phyloP scores from a whole-genome alignment of 192 early-diverging fungal species.

The Rhizophlyctis rosea region DNA sequence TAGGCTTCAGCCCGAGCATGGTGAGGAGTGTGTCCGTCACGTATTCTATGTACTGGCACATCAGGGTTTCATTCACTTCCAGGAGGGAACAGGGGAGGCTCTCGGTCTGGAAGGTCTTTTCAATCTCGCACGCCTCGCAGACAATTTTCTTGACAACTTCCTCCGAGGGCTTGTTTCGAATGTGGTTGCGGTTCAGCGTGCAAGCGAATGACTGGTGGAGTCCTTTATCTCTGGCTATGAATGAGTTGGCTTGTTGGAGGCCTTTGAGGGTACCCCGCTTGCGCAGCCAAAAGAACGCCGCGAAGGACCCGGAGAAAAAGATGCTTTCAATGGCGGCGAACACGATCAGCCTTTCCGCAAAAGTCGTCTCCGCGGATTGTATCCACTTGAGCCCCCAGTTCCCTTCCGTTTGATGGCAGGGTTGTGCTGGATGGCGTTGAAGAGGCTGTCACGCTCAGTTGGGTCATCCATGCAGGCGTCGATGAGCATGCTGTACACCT shows the following conservation, averaged over 20 bases:
- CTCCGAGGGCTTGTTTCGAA: conserved; percentile 66
- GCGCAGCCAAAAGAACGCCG: conserved; percentile 98
- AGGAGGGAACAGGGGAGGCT: conserved; percentile 83
- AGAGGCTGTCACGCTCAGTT: conserved; percentile 72
- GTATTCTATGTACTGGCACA: conserved; percentile 96
- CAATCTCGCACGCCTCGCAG: conserved; percentile 90
- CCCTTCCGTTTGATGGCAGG: conserved; percentile 89
- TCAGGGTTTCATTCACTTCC: conserved; percentile 88
- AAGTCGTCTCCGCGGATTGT: conserved; percentile 66
- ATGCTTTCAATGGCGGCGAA: conserved; percentile 97
- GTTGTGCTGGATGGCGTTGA: conserved; percentile 92
- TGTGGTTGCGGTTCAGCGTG: conserved; percentile 74
- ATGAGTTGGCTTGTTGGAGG: conserved; percentile 91
- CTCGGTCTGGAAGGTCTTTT: conserved; percentile 91
- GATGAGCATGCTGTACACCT: conserved; percentile 93
- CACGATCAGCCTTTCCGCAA: conserved; percentile 85
- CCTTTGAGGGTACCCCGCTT: conserved; percentile 96
- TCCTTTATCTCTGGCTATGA: conserved; percentile 93
- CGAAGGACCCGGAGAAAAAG: conserved; percentile 96
- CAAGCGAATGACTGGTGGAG: conserved; percentile 95
- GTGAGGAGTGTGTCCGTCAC: conserved; percentile 90
- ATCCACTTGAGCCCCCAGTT: conserved; percentile 95
- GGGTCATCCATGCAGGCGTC: conserved; percentile 91
- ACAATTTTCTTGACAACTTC: conserved; percentile 66
- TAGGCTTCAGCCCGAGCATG: conserved; percentile 74